Conservation (phyloP, 179 eudicot species). For the Camellia oleifera region DNA sequence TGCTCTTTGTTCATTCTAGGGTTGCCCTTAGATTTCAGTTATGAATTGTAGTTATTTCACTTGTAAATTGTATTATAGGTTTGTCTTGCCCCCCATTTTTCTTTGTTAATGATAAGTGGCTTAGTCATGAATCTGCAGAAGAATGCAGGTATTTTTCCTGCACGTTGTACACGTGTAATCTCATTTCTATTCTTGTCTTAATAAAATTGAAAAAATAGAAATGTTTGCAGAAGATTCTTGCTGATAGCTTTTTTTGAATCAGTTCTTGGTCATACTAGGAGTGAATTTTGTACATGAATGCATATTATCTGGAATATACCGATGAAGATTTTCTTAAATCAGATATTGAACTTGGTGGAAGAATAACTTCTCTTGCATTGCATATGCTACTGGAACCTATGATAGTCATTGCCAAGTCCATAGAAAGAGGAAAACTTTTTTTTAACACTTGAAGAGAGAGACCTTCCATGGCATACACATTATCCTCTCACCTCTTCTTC, state of each 20-base stretch:
- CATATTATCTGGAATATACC: too few relatives aligned
- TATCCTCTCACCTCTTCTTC: constrained; percentile 30
- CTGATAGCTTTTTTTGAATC: neutral
- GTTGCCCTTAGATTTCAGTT: constrained; percentile 14
- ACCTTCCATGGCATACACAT: constrained; percentile 36
- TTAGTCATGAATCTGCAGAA: constrained; percentile 26
- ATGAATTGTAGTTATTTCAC: constrained; percentile 13
- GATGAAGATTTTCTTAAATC: too few relatives aligned
- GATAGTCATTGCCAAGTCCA: too few relatives aligned
- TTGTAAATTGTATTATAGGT: constrained; percentile 42
- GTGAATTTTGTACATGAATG: too few relatives aligned
- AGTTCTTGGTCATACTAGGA: neutral
- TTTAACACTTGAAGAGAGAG: constrained; percentile 24
- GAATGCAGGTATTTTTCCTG: constrained; percentile 29
- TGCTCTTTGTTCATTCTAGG: constrained; percentile 5
- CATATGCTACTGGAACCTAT: too few relatives aligned
- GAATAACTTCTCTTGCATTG: too few relatives aligned
- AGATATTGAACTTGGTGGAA: too few relatives aligned
- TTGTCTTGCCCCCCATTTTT: constrained; percentile 19
- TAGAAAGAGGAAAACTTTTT: neutral
- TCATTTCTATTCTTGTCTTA: constrained; percentile 25
- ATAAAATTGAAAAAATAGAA: constrained; percentile 17
- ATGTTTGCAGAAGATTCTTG: neutral
- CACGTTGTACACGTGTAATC: constrained; percentile 15
- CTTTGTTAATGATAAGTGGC: constrained; percentile 16